Evolutionary conservation across 2,329 filamentous ascomycete species (phyloP), one percentile per base, ranked within the genome.

Genomic region (Cladosporium sp.): DNA sequence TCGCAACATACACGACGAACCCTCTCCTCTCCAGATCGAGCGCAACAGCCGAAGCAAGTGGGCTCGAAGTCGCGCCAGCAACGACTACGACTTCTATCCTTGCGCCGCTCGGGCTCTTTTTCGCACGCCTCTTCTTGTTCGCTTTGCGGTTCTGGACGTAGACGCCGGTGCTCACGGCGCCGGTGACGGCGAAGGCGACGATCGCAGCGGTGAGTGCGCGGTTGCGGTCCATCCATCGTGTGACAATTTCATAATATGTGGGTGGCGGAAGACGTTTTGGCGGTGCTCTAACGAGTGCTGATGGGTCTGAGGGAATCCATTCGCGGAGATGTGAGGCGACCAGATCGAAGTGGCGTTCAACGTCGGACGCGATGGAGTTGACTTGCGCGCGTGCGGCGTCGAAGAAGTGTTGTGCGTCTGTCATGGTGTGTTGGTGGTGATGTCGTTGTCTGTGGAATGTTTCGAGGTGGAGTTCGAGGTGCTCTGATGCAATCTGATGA

Each of bases 1-100:
- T 93, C 0, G 96, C 89, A 61, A 99, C 81, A 73, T 92, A 99
- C 58, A 97, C 90, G 61, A 97, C 89, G 73, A 95, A 97, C 4
- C 94, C 94, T 64, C 92, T 85, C 60, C 92, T 82, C 76, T 97
- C 94, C 65, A 99, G 80, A 70, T 99, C 94, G 50, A 92, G 76
- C 2, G 91, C 86, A 56, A 97, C 79, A 11, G 90, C 91, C 68
- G 87, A 88, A 6, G 91, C 93, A 69, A 97, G 81, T 15, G 92
- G 89, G 67, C 96, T 86, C 51, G 88, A 85, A 2, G 91, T 89
- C 19, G 90, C 92, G n/a, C 93, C 93, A 20, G 92, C 92, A 62
- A 97, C 83, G 28, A 97, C 89, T 38, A 88, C 81, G 56, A 97
- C 93, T 74, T 99, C 94, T 63, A 88, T 86, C 55, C 94, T 84